Evolutionary conservation across 2,329 filamentous ascomycete species (phyloP).

Genomic region (Pseudocercospora fuligena): DNA sequence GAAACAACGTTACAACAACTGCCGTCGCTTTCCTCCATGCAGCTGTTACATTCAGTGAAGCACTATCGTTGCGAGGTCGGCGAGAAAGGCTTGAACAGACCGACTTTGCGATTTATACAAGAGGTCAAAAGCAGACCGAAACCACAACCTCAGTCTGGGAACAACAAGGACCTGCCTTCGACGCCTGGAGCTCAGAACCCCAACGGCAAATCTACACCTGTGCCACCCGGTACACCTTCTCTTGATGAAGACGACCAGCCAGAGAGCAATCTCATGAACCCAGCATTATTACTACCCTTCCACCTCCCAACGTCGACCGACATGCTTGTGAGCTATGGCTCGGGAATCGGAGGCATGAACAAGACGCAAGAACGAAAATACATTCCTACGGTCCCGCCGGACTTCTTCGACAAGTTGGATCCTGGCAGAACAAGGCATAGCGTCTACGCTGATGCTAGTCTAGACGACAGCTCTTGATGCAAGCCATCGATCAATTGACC

Average conservation of each 20-base stretch:
- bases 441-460: slow-evolving; percentile 41
- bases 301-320: slow-evolving; percentile 94
- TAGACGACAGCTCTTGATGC: slow-evolving; percentile 15
- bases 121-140: slow-evolving; percentile 69
- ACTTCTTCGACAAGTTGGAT: slow-evolving; percentile 89
- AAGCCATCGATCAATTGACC: background rate
- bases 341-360: slow-evolving; percentile 91
- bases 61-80: slow-evolving; percentile 95
- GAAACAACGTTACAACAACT: slow-evolving; percentile 89
- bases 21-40: slow-evolving; percentile 80
- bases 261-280: slow-evolving; percentile 80
- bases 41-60: slow-evolving; percentile 88
- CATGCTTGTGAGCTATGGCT: slow-evolving; percentile 94
- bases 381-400: slow-evolving; percentile 90
- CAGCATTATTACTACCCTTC: slow-evolving; percentile 91
- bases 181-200: slow-evolving; percentile 22
- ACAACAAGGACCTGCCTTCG: slow-evolving; percentile 17
- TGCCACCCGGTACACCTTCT: slow-evolving; percentile 32
- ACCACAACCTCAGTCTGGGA: slow-evolving; percentile 18
- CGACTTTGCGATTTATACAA: slow-evolving; percentile 82
- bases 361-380: slow-evolving; percentile 92
- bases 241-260: slow-evolving; percentile 70
- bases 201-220: slow-evolving; percentile 30
- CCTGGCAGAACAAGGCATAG: slow-evolving; percentile 47
- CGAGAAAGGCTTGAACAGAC: slow-evolving; percentile 88